Evolutionary conservation across 805 yeast species (phyloP).

Genomic region (Candida argentea): DNA sequence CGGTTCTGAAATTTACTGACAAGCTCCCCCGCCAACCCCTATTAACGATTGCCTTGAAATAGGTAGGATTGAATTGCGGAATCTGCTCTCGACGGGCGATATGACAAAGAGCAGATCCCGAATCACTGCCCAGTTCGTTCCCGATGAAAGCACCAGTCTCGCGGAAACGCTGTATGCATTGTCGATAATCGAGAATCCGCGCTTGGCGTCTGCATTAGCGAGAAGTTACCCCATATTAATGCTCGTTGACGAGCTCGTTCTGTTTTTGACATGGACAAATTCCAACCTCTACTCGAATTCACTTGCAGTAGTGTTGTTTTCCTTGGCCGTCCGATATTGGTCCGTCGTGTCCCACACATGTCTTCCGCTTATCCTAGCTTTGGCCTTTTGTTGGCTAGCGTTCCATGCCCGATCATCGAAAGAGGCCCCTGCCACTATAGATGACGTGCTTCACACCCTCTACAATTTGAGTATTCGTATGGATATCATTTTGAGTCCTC

Average conservation of each 20-base stretch:
- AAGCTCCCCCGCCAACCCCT: too few species aligned
- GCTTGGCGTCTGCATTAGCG: slow-evolving; percentile 36
- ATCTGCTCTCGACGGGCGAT: too few species aligned
- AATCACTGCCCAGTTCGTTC: slow-evolving; percentile 22
- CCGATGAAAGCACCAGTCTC: slow-evolving; percentile 25
- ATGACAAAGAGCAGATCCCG: slow-evolving; percentile 1
- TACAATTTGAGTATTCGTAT: slow-evolving; percentile 35
- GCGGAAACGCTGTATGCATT: slow-evolving; percentile 18
- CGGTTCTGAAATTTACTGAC: too few species aligned
- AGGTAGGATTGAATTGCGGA: too few species aligned
- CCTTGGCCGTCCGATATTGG: slow-evolving; percentile 37
- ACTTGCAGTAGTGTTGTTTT: slow-evolving; percentile 27
- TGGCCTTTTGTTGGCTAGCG: slow-evolving; percentile 28
- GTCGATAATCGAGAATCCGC: slow-evolving; percentile 34
- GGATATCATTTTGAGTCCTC: slow-evolving; percentile 31
- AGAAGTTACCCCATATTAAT: slow-evolving; percentile 39
- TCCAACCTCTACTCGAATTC: slow-evolving; percentile 39
- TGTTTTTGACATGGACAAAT: slow-evolving; percentile 46
- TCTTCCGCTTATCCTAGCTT: slow-evolving; percentile 28
- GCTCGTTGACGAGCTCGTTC: slow-evolving; percentile 33
- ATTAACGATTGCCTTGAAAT: too few species aligned
- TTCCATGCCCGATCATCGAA: slow-evolving; percentile 38
- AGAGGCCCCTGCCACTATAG: slow-evolving; percentile 40
- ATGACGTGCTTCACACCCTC: slow-evolving; percentile 39
- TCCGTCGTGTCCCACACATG: slow-evolving; percentile 18